A percentile compares a stretch with the other conserved stretches of the same genome.
Conservation (phyloP, 768 basidiomycete species). For the Naganishia randhawae region DNA sequence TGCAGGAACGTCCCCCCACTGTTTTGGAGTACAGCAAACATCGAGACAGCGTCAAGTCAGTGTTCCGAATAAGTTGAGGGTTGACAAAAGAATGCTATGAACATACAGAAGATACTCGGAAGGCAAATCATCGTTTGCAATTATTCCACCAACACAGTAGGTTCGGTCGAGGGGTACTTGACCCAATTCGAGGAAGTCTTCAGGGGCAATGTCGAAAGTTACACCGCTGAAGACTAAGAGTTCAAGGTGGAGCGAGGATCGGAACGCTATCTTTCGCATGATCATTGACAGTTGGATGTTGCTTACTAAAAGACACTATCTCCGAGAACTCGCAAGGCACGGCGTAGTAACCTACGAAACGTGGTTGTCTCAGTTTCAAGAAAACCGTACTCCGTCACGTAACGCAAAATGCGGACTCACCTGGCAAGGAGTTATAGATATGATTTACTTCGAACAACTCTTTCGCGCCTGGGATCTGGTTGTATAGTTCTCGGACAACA, state of each 20-base stretch:
- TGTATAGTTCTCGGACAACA: background rate
- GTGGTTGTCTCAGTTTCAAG: background rate
- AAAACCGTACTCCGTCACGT: no score
- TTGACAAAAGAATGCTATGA: background rate
- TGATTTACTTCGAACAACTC: background rate
- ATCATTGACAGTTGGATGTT: background rate
- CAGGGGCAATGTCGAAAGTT: slow-evolving; percentile 1
- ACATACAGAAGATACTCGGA: background rate
- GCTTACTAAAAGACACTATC: slow-evolving; percentile 8
- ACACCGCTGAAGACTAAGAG: slow-evolving; percentile 3
- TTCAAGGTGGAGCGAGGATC: background rate
- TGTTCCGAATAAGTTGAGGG: background rate
- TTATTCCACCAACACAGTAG: slow-evolving; percentile 10
- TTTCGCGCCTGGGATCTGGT: background rate
- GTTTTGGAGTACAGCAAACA: background rate
- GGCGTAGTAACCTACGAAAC: slow-evolving; percentile 4
- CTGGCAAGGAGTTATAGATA: background rate
- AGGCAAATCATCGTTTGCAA: background rate
- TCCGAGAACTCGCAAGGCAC: slow-evolving; percentile 17
- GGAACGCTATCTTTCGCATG: background rate
- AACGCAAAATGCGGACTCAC: background rate
- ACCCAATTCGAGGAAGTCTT: slow-evolving; percentile 7
- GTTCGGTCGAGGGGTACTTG: background rate
- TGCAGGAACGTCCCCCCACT: slow-evolving; percentile 54
- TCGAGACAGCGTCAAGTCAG: no score